A percentile compares a stretch with the other conserved stretches of the same genome.
These are phyloP conservation scores for Sporothrix humicola DNA, from an alignment of 2,329 filamentous ascomycete species.

Conservation along the genomic window DNA sequence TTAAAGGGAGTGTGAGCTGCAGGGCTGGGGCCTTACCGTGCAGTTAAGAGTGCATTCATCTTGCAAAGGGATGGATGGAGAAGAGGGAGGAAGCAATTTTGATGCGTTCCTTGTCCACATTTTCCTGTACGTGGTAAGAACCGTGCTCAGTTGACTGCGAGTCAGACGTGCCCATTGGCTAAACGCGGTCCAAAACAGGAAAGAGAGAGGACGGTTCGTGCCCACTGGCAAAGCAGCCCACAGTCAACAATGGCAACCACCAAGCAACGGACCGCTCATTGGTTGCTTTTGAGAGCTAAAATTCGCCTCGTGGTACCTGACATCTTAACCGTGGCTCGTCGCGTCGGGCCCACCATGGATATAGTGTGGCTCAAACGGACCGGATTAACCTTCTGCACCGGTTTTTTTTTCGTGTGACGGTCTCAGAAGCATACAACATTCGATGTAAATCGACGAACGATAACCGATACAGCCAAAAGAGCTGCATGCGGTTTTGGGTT, in stretches of 20 bases:
- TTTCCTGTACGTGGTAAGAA: background rate
- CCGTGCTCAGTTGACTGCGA: no score
- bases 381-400: constrained; percentile 31
- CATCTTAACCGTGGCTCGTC: constrained; percentile 27
- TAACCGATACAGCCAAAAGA: background rate
- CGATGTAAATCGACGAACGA: background rate
- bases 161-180: background rate
- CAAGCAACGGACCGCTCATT: constrained; percentile 60
- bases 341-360: constrained; percentile 10
- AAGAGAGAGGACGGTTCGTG: constrained; percentile 21
- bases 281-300: constrained; percentile 41
- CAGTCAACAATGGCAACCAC: constrained; percentile 62
- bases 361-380: constrained; percentile 21
- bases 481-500: background rate
- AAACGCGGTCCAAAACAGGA: constrained; percentile 32
- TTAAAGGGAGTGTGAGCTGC: constrained; percentile 2
- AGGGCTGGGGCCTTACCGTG: background rate
- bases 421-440: background rate
- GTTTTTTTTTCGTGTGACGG: background rate
- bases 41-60: background rate
- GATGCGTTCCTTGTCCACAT: constrained; percentile 7
- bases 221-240: constrained; percentile 35
- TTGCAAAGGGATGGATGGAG: constrained; percentile 2
- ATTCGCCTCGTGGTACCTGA: background rate
- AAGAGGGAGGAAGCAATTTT: background rate